phyloP scores from a whole-genome alignment of 2,329 filamentous ascomycete genomes.

The Cercospora janseana region DNA sequence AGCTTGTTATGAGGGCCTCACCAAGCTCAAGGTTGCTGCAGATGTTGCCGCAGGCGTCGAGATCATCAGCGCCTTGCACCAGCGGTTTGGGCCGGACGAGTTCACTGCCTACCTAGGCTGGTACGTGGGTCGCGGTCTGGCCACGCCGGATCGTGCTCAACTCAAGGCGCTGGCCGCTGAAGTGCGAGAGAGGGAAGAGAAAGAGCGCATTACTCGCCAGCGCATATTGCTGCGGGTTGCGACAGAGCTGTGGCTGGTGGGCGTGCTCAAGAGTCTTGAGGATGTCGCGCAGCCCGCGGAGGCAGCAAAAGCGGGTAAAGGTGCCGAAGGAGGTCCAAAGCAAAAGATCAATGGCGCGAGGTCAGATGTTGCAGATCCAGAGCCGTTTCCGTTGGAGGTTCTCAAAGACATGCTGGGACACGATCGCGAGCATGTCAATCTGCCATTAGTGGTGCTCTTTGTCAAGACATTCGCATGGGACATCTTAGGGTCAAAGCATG shows the following conservation, averaged over 20 bases:
- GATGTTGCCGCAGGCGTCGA: slow-evolving; percentile 91
- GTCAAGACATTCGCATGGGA: slow-evolving; percentile 98
- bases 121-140: slow-evolving; percentile 86
- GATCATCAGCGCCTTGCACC: slow-evolving; percentile 90
- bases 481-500: slow-evolving; percentile 74
- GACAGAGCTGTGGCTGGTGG: slow-evolving; percentile 93
- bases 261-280: slow-evolving; percentile 77
- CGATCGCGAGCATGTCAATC: slow-evolving; percentile 86
- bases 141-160: slow-evolving; percentile 80
- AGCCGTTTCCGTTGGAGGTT: slow-evolving; percentile 96
- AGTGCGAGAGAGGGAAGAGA: slow-evolving; percentile 89
- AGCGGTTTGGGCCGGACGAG: slow-evolving; percentile 84
- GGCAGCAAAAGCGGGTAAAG: slow-evolving; percentile 55
- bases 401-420: slow-evolving; percentile 93
- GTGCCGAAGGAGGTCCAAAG: slow-evolving; percentile 60
- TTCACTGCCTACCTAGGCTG: slow-evolving; percentile 91
- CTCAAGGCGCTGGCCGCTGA: slow-evolving; percentile 78
- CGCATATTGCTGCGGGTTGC: slow-evolving; percentile 83
- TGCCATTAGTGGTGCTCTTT: slow-evolving; percentile 89
- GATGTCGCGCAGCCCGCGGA: slow-evolving; percentile 66
- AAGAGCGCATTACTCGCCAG: slow-evolving; percentile 84
- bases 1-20: slow-evolving; percentile 90
- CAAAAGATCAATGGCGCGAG: slow-evolving; percentile 57
- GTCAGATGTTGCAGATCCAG: slow-evolving; percentile 65
- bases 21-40: slow-evolving; percentile 84